A percentile compares a stretch with the other conserved stretches of the same genome.
Conservation (phyloP, 140 eudicot species). For the Ambrosia hybrid region DNA sequence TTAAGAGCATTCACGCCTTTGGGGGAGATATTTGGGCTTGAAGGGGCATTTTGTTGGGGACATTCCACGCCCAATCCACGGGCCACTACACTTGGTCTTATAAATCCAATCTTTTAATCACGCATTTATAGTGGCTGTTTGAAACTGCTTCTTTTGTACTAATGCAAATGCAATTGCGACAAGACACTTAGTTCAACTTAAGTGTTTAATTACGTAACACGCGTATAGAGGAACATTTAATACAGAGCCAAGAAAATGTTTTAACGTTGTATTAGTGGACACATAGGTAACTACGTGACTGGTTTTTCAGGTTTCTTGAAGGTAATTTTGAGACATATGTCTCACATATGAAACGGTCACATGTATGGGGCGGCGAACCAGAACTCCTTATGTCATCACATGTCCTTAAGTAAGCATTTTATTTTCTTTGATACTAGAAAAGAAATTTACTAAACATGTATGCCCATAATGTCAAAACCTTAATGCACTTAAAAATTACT, state of each 20-base stretch:
- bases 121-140: background rate
- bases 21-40: too few species aligned
- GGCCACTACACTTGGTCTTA: too few species aligned
- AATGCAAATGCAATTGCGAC: slow-evolving; percentile 1
- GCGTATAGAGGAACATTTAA: too few species aligned
- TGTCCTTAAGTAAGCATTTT: slow-evolving; percentile 56
- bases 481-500: background rate
- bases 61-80: too few species aligned
- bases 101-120: background rate
- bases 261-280: background rate
- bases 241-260: background rate
- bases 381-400: slow-evolving; percentile 86
- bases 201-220: too few species aligned
- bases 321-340: slow-evolving; percentile 76
- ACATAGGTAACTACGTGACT: background rate
- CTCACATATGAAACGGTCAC: slow-evolving; percentile 59
- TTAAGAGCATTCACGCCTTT: too few species aligned
- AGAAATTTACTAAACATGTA: background rate
- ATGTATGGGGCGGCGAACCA: slow-evolving; percentile 94
- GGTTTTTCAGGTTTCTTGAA: slow-evolving; percentile 64
- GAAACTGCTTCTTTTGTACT: slow-evolving; percentile 1
- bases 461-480: background rate
- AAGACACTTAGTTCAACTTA: background rate
- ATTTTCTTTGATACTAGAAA: background rate
- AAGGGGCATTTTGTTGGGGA: too few species aligned